Conservation (phyloP, 208 protist genomes). For the Phytomonas sp. region DNA sequence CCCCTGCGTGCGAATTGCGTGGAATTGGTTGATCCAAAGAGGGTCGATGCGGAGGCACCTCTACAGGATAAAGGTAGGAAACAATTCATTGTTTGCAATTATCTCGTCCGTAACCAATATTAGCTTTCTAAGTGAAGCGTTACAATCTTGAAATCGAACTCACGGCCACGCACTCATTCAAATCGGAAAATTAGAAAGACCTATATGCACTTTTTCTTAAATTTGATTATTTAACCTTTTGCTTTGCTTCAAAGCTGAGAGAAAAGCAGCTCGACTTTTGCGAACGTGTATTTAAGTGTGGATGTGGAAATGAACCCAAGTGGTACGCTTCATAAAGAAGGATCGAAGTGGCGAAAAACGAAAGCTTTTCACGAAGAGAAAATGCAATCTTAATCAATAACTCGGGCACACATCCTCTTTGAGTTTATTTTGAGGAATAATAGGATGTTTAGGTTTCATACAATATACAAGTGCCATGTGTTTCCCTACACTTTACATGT, state of each 20-base stretch:
- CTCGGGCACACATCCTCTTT: not conserved
- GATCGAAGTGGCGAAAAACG: not conserved
- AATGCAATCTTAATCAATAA: not conserved
- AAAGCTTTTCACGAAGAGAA: not conserved
- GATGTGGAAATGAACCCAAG: not conserved
- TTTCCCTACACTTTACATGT: not conserved
- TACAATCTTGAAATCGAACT: not conserved
- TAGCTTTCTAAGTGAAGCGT: not conserved
- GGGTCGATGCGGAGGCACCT: not conserved
- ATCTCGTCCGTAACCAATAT: not conserved
- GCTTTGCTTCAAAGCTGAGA: not conserved
- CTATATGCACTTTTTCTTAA: not conserved
- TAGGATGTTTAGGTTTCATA: not conserved
- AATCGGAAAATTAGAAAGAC: not conserved
- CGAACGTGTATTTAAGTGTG: not conserved
- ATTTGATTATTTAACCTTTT: not conserved
- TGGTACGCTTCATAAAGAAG: not conserved
- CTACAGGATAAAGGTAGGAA: not conserved
- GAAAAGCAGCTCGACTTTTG: not conserved
- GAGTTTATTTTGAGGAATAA: not conserved
- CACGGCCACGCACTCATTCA: not conserved
- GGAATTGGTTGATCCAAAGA: not conserved
- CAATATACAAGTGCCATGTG: not conserved
- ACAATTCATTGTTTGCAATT: not conserved
- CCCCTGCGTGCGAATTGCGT: not conserved